phyloP scores from a whole-genome alignment of 257 asterid species.

The Cinchona pubescens region DNA sequence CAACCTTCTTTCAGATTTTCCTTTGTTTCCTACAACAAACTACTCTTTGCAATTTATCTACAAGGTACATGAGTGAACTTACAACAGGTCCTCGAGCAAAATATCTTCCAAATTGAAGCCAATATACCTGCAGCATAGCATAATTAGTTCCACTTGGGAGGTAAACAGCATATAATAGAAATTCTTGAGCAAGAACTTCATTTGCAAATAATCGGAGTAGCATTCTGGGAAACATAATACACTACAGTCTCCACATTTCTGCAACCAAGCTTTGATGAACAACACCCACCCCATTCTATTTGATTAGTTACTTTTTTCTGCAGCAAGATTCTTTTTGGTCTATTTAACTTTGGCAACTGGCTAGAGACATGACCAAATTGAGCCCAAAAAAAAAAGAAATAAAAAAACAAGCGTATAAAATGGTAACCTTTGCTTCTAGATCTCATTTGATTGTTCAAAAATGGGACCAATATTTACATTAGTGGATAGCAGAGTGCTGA shows the following conservation, averaged over 20 bases:
- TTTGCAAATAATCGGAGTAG: neutral
- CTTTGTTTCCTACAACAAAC: neutral
- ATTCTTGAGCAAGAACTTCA: neutral
- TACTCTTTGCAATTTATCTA: neutral
- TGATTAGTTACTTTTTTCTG: neutral
- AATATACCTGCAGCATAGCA: slow-evolving; percentile 60
- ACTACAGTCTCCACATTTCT: neutral
- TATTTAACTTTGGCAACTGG: neutral
- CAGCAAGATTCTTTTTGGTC: neutral
- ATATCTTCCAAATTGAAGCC: slow-evolving; percentile 99
- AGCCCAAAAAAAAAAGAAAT: no score
- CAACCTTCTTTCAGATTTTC: neutral
- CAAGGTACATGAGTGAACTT: slow-evolving; percentile 29
- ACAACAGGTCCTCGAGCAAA: slow-evolving; percentile 95
- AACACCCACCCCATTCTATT: neutral
- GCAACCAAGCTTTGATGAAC: neutral
- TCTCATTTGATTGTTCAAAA: neutral
- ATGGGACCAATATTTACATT: neutral
- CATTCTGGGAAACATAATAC: neutral
- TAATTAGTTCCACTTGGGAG: neutral
- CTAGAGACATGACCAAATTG: neutral
- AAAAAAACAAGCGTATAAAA: no score
- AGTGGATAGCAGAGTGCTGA: neutral
- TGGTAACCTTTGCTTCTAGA: no score
- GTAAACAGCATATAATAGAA: neutral